Conservation (phyloP, 2,329 filamentous ascomycete genomes). For the Apiospora arundinis region DNA sequence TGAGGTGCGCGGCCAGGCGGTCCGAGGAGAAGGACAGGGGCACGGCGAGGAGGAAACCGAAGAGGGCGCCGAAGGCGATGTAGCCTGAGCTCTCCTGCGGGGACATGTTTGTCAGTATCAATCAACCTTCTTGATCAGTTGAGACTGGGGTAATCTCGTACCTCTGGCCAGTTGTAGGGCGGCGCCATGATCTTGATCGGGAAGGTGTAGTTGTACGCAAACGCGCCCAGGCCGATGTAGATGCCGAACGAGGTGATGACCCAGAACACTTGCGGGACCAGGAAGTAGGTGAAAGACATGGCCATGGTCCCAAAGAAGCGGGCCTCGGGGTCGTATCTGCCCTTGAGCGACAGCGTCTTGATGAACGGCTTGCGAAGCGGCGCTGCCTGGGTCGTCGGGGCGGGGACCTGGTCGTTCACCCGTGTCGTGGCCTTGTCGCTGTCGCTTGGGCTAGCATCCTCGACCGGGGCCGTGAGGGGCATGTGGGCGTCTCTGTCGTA, state of each 20-base stretch:
- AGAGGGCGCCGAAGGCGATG: slow-evolving; percentile 40
- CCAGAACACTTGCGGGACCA: slow-evolving; percentile 53
- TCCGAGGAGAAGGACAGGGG: slow-evolving; percentile 45
- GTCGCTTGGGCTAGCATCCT: slow-evolving; percentile 24
- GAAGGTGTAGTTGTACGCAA: slow-evolving; percentile 54
- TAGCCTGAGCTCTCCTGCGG: slow-evolving; percentile 37
- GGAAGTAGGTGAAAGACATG: slow-evolving; percentile 51
- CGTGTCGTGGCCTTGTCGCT: slow-evolving; percentile 35
- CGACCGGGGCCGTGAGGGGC: slow-evolving; percentile 25
- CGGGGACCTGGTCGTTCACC: slow-evolving; percentile 28
- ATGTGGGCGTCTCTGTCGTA: slow-evolving; percentile 44
- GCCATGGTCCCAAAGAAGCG: slow-evolving; percentile 48
- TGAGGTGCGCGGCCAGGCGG: slow-evolving; percentile 45
- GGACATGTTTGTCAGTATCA: slow-evolving; percentile 19
- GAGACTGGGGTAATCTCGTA: too few species aligned
- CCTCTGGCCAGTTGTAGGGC: slow-evolving; percentile 50
- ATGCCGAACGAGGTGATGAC: slow-evolving; percentile 53
- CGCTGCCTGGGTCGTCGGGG: slow-evolving; percentile 16
- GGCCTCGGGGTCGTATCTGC: slow-evolving; percentile 44
- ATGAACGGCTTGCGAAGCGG: slow-evolving; percentile 47
- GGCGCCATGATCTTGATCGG: slow-evolving; percentile 49
- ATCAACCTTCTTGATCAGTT: not conserved
- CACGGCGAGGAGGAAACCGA: slow-evolving; percentile 48
- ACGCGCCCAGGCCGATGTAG: slow-evolving; percentile 51
- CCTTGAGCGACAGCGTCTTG: slow-evolving; percentile 46